Percentiles rank a stretch among this genome's conserved stretches.
These are phyloP conservation scores for Ajuga chamaepitys DNA, from an alignment of 257 asterid genomes.

Conservation along the genomic window DNA sequence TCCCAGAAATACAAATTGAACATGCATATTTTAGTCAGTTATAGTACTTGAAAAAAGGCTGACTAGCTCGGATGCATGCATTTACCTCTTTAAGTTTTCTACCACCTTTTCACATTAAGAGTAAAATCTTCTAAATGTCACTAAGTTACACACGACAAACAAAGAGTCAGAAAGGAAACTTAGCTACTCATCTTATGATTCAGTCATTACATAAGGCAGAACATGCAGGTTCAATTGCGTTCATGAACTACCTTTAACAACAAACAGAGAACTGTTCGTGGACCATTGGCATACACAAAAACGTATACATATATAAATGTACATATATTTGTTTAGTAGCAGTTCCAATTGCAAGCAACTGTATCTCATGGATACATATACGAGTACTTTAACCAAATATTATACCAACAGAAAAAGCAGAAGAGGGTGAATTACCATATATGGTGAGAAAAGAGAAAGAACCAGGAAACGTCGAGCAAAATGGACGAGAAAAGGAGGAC, in stretches of 20 bases:
- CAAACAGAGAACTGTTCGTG: background rate
- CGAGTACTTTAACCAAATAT: no score
- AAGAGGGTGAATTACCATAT: conserved; percentile 41
- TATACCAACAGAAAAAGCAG: background rate
- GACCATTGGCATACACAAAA: no score
- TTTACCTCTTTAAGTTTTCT: background rate
- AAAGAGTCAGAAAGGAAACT: background rate
- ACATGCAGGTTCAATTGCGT: background rate
- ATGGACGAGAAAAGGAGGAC: conserved; percentile 66
- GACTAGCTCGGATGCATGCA: background rate
- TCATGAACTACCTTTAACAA: background rate
- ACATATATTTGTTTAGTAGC: background rate
- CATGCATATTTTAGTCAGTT: background rate
- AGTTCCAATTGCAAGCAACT: background rate
- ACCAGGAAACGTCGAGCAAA: conserved; percentile 77
- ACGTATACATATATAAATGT: no score
- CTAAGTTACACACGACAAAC: background rate
- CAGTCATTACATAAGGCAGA: background rate
- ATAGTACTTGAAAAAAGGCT: background rate
- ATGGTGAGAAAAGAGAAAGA: conserved; percentile 57
- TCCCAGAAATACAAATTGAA: background rate
- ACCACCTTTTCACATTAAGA: background rate
- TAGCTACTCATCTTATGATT: background rate
- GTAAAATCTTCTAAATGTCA: background rate
- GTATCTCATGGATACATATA: no score